Base-by-base conservation (phyloP, 345 rosid species). In the Bruguiera parviflora region DNA sequence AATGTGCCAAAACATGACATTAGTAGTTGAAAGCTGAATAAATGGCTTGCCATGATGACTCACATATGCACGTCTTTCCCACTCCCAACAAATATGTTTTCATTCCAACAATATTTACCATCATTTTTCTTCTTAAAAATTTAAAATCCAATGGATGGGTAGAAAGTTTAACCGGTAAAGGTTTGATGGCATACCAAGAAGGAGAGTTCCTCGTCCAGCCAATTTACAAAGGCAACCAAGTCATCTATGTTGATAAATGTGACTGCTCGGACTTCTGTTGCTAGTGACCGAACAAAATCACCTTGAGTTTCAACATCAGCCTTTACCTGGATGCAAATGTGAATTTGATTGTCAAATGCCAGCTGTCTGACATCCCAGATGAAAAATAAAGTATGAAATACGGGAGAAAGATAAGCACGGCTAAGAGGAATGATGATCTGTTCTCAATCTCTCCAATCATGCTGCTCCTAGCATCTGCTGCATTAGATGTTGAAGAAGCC, bases 251-350 rank as follows among this genome's bases (percentile, higher is more conserved):
- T 78, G 73, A 82, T 66, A 80, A 95, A 95, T 64, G 91, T 88
- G 68, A 96, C 82, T 67, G 96, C 94, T 75, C 98, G 85, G 32
- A 92, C 92, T 85, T 92, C 97, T 31, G 85, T 78, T 61, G 96
- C 97, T 73, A 95, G 75, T 8, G 97, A 95, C 87, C 87, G 93
- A 63, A 95, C 94, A 73, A 95, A 95, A 71, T 95, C 99, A 7
- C 99, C 99, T 83, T 95, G 99, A 66, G 94, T 90, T 83, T 95
- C 99, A 37, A 95, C 99, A 65, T 95, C 99, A 16, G 98, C 99
- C 84, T 90, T 95, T 24, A 92, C 97, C 99, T 95, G 82, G 68
- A 79, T 71, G 39, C 68, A 56, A 13, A 13, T 13, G 18, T 43
- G 18, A 37, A 43, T 43, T 43, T 43, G 49, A 43, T 43, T 43